Base-by-base conservation (phyloP, 306 rosid species). In the Rubus parviflorus region DNA sequence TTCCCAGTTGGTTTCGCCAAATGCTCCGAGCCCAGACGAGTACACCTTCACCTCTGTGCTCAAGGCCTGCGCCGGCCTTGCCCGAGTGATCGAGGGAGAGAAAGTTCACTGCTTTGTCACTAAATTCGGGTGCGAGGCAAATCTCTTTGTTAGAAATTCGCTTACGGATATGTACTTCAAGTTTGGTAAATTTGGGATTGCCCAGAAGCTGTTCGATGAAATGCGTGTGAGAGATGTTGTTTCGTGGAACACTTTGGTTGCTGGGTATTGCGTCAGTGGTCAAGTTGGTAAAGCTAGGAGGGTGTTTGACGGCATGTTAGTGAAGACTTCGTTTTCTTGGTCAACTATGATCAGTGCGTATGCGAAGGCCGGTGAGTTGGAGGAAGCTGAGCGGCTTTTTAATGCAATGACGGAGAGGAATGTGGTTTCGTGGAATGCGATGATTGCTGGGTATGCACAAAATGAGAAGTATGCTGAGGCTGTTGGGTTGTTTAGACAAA, bases 1-100 rank as follows among this genome's bases (percentile, higher is more conserved):
- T 60, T 23, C 65, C 17, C 65, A 60, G 4, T 30, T 60, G 8
- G 3, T 12, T 60, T 25, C 40, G 40, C 17, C 1, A 9, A 11
- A 58, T 22, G 5, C 38, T 3, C 64, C 37, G 15, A 11, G 7
- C 15, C 64, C 40, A 0, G 65, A 60, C 5, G 65, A 60, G 65
- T 60, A 60, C 65, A 60, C 65, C 8, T 60, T 60, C 38, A 58
- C 65, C 65, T 58, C 41, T 4, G 41, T 60, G 3, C 40, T 60
- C 65, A 25, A 60, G 65, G 65, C 65, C 41, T 60, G 41, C 41
- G 65, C 65, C 40, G 65, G 65, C 65, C 65, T 60, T 6, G 38
- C 6, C 15, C 65, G 40, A 4, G 19, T 25, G 7, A 23, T 8
- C 40, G 65, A 60, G 41, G 65, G 65, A 3, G 65, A 25, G 65